Conservation (phyloP, 116 monocot genomes). For the Zostera marina region DNA sequence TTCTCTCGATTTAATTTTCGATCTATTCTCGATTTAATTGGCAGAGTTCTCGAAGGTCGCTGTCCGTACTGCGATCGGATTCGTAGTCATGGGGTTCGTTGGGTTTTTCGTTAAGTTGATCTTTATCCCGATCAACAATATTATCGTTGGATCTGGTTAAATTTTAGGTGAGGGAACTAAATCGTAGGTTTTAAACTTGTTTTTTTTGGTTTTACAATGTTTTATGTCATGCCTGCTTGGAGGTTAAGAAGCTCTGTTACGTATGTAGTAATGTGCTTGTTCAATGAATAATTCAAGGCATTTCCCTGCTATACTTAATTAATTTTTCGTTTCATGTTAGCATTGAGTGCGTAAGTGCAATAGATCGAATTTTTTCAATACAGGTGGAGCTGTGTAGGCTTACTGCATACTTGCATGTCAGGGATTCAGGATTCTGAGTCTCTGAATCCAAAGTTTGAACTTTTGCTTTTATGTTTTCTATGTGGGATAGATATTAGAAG, state of each 20-base stretch:
- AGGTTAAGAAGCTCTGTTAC: background rate
- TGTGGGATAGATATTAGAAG: no score
- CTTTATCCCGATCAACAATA: constrained; percentile 31
- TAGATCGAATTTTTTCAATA: no score
- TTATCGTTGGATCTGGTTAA: constrained; percentile 24
- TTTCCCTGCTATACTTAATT: no score
- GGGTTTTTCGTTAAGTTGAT: constrained; percentile 29
- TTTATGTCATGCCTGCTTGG: background rate
- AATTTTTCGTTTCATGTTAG: no score
- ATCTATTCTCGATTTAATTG: background rate
- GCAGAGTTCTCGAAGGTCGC: constrained; percentile 24
- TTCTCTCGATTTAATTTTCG: background rate
- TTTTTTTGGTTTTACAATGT: background rate
- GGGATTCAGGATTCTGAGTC: no score
- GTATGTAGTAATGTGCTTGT: background rate
- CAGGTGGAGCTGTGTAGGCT: no score
- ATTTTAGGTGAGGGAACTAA: constrained; percentile 4
- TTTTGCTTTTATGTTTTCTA: no score
- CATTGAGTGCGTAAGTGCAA: no score
- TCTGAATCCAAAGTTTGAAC: no score
- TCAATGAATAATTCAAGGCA: no score
- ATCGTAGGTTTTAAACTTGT: background rate
- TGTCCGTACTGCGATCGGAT: constrained; percentile 18
- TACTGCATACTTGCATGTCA: no score
- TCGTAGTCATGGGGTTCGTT: constrained; percentile 24